Percentiles rank a stretch among this genome's conserved stretches.
These are phyloP conservation scores for Scopulariopsis brevicaulis DNA, from an alignment of 2,329 filamentous ascomycete species.

Conservation along the genomic window DNA sequence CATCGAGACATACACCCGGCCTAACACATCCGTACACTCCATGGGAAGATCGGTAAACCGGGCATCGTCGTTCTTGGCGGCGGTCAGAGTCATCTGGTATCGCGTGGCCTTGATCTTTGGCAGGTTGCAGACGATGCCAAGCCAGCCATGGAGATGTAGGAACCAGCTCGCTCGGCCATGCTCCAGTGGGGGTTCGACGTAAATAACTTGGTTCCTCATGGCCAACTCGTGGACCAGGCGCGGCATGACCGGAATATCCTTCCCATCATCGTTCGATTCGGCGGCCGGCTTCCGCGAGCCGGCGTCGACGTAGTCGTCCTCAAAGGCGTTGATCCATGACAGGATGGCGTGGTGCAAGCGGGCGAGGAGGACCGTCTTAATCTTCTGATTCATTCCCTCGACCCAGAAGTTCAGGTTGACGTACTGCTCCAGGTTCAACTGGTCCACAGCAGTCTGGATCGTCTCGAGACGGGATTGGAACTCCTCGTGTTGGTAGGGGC, in stretches of 20 bases:
- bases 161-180: slow-evolving; percentile 91
- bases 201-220: slow-evolving; percentile 97
- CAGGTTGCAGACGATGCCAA: slow-evolving; percentile 83
- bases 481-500: slow-evolving; percentile 67
- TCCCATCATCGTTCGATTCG: slow-evolving; percentile 28
- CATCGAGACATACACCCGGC: slow-evolving; percentile 70
- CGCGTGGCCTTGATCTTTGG: slow-evolving; percentile 90
- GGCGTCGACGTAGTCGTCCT: slow-evolving; percentile 44
- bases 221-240: slow-evolving; percentile 81
- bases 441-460: slow-evolving; percentile 88
- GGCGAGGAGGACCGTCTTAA: slow-evolving; percentile 68
- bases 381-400: slow-evolving; percentile 69
- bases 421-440: slow-evolving; percentile 92
- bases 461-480: slow-evolving; percentile 74
- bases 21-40: slow-evolving; percentile 68
- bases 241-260: slow-evolving; percentile 53
- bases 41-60: slow-evolving; percentile 79
- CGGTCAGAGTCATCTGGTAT: slow-evolving; percentile 79
- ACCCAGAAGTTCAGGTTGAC: slow-evolving; percentile 92
- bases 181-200: slow-evolving; percentile 86
- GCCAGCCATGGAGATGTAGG: slow-evolving; percentile 82
- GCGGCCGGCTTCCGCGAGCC: slow-evolving; percentile 38
- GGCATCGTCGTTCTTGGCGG: slow-evolving; percentile 49
- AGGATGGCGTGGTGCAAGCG: slow-evolving; percentile 77
- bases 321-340: slow-evolving; percentile 80